Percentiles rank a stretch among this genome's conserved stretches.
These are phyloP conservation scores for Purpureocillium takamizusanense DNA, from an alignment of 2,329 filamentous ascomycete genomes.

Conservation along the genomic window DNA sequence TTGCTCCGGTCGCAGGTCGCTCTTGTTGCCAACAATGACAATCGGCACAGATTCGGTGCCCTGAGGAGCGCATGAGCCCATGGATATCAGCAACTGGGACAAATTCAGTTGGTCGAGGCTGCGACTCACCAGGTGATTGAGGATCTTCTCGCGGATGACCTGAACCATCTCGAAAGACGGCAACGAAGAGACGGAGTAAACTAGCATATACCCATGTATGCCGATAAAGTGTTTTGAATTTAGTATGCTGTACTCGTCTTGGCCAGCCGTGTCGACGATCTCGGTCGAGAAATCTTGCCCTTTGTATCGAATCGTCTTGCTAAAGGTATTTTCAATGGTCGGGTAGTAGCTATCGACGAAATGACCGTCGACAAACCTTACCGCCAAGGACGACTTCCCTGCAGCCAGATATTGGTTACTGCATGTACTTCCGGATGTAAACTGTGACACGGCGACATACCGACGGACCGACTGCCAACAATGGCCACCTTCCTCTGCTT, in stretches of 20 bases:
- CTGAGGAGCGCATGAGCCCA: slow-evolving; percentile 30
- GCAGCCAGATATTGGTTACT: too few species aligned
- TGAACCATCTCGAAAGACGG: slow-evolving; percentile 97
- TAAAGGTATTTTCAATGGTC: slow-evolving; percentile 98
- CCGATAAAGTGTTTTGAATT: slow-evolving; percentile 99
- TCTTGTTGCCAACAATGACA: slow-evolving; percentile 95
- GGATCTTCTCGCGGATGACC: slow-evolving; percentile 92
- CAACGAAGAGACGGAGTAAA: slow-evolving; percentile 92
- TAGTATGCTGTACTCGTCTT: slow-evolving; percentile 98
- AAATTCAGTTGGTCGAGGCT: too few species aligned
- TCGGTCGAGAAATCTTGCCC: slow-evolving; percentile 91
- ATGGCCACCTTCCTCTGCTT: slow-evolving; percentile 95
- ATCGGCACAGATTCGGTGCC: slow-evolving; percentile 89
- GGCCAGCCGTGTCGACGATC: slow-evolving; percentile 95
- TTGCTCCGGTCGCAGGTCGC: slow-evolving; percentile 84
- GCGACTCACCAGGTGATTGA: slow-evolving; percentile 76
- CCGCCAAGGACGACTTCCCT: slow-evolving; percentile 97
- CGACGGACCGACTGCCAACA: slow-evolving; percentile 85
- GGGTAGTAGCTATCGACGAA: slow-evolving; percentile 99
- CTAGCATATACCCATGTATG: slow-evolving; percentile 97
- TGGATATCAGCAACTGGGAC: not conserved
- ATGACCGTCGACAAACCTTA: slow-evolving; percentile 93
- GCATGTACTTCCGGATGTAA: too few species aligned
- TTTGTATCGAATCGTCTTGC: slow-evolving; percentile 87
- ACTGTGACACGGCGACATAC: slow-evolving; percentile 22